These are phyloP conservation scores for barley (Hordeum vulgare) DNA, from an alignment of 176 grass and related monocot species.

Conservation along the genomic window DNA sequence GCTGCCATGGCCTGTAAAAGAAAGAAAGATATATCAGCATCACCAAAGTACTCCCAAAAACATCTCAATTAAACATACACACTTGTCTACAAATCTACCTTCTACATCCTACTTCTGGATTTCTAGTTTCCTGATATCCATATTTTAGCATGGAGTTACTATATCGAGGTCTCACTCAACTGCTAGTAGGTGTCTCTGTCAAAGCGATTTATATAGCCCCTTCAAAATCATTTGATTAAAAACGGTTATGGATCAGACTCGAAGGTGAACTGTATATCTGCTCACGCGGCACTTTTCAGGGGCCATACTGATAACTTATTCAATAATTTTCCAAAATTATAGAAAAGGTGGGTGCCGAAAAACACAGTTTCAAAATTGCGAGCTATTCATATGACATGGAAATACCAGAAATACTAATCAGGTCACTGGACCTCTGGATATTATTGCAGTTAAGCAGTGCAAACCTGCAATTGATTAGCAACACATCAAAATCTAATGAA, in stretches of 20 bases:
- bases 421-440: background rate
- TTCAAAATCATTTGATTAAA: background rate
- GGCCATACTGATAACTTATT: background rate
- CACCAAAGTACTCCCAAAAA: background rate
- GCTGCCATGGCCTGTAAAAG: constrained; percentile 86
- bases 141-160: background rate
- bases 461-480: background rate
- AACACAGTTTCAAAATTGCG: background rate
- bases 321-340: background rate
- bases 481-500: background rate
- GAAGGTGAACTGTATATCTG: background rate
- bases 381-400: background rate
- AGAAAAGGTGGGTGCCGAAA: background rate
- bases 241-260: background rate
- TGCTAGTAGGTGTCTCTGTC: background rate
- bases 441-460: background rate
- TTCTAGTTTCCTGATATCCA: background rate
- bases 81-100: background rate
- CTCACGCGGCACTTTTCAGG: background rate
- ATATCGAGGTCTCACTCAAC: background rate
- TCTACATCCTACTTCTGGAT: background rate
- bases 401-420: background rate
- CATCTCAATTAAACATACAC: background rate
- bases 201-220: background rate
- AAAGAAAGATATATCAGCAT: constrained; percentile 5